These are phyloP conservation scores for Suillus alpinus DNA, from an alignment of 768 basidiomycete genomes.

Conservation along the genomic window DNA sequence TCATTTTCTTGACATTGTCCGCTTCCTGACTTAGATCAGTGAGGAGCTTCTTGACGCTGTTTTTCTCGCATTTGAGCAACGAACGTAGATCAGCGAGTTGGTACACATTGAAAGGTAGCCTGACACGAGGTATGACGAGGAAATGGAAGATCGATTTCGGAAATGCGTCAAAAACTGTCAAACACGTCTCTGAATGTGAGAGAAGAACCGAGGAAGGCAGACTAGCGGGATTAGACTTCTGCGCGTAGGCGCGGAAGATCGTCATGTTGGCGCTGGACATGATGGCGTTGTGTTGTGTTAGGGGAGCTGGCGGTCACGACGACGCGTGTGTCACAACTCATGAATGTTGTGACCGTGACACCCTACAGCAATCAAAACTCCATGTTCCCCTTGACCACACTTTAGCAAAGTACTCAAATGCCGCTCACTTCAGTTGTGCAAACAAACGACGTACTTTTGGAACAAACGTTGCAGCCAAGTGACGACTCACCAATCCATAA, in stretches of 20 bases:
- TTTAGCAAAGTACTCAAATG: not conserved
- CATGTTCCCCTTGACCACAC: not conserved
- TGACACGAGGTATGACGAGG: constrained; percentile 70
- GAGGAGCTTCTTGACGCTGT: constrained; percentile 53
- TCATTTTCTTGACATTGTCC: constrained; percentile 49
- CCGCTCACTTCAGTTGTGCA: not conserved
- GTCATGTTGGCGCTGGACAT: constrained; percentile 38
- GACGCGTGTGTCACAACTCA: not conserved
- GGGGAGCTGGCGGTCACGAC: not conserved
- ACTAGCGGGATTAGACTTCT: constrained; percentile 40
- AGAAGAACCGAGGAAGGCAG: constrained; percentile 65
- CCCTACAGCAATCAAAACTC: not conserved
- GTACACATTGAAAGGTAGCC: constrained; percentile 26
- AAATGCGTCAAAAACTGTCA: constrained; percentile 73
- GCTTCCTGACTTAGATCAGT: constrained; percentile 55
- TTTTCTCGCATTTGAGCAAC: constrained; percentile 54
- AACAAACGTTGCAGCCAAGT: not conserved
- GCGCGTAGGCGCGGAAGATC: constrained; percentile 62
- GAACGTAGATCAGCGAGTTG: constrained; percentile 54
- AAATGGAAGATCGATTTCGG: constrained; percentile 89
- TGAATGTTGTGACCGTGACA: not conserved
- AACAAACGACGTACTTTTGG: not conserved
- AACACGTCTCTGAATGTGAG: constrained; percentile 46
- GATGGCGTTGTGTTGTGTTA: not conserved
- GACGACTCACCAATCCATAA: not conserved